Base-by-base conservation (phyloP, 2,329 filamentous ascomycete genomes). In the Fusarium chlamydosporum region DNA sequence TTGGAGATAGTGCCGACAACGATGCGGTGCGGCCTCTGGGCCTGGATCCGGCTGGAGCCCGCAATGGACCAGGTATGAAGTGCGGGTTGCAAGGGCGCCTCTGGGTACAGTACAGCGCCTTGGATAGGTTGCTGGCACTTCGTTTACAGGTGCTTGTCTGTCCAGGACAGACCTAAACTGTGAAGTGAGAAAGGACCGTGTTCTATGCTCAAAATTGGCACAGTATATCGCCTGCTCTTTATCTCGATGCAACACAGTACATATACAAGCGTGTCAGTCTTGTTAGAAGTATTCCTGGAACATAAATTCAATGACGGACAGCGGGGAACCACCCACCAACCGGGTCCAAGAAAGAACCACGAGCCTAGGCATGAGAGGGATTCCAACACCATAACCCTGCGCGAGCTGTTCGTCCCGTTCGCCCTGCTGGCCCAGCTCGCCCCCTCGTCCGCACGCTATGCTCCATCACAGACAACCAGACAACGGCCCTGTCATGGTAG, bases 1-100 rank as follows among this genome's bases (percentile, higher is more conserved):
- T 73, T 72, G 72, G 67, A 74, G 72, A 73, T 74, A 70, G 71
- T 73, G 71, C 71, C 71, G 71, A 68, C 71, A 72, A 71, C 69
- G 69, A 72, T 72, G 69, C 53, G 51, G 56, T 70, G 57, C 57
- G 57, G 70, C 29, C 67, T 72, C 54, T 68, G 52, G 63, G 64
- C 59, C 70, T 69, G 70, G 65, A 71, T 65, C 56, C 59, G 46
- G 63, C 64, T 68, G 67, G 59, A 70, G 55, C 63, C 67, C 62
- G 52, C 63, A 63, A 41, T 52, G 18, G 54, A 65, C 67, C 59
- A 70, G 67, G 67, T 68, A 71, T 65, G 59, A 70, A 71, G 41
- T 60, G 38, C 64, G 48, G 57, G 42, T 68, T 65, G 42, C 67
- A 69, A 57, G 56, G 67, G 58, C 62, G 46, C 51, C 56, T 58